Percentiles rank a stretch among this genome's conserved stretches.
These are phyloP conservation scores for Talaromyces piceae DNA, from an alignment of 2,329 filamentous ascomycete species.

Conservation along the genomic window DNA sequence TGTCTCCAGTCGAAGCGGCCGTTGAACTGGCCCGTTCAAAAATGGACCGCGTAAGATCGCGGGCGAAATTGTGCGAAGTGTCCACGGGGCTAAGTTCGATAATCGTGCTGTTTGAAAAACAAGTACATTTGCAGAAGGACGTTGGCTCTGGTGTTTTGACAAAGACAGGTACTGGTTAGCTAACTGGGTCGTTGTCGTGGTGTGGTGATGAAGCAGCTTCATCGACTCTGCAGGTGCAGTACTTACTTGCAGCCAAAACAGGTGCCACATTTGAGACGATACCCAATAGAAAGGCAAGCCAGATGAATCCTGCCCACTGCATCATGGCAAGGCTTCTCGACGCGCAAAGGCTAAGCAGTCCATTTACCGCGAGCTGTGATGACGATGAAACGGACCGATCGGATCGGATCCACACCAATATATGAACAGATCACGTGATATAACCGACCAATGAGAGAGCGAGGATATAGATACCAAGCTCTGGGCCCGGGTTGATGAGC, in stretches of 20 bases:
- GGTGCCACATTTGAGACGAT: conserved; percentile 23
- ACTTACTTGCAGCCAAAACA: conserved; percentile 30
- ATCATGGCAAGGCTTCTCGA: conserved; percentile 15
- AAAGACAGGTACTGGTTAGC: neutral
- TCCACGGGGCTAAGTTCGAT: conserved; percentile 50
- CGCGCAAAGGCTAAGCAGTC: neutral
- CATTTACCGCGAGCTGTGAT: neutral
- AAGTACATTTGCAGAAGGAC: conserved; percentile 67
- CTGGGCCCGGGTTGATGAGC: no score
- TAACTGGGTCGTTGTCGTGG: neutral
- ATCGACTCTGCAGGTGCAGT: neutral
- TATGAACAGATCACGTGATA: conserved; percentile 5
- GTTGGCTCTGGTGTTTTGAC: conserved; percentile 35
- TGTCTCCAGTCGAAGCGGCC: neutral
- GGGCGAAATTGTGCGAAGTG: neutral
- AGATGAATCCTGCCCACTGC: conserved; percentile 12
- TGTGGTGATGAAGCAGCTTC: neutral
- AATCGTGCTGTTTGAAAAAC: conserved; percentile 60
- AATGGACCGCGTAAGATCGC: neutral
- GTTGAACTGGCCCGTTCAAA: neutral
- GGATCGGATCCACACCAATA: neutral
- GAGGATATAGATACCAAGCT: neutral
- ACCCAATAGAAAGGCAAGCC: conserved; percentile 20
- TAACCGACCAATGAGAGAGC: neutral
- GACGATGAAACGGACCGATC: neutral